A percentile compares a stretch with the other conserved stretches of the same genome.
Conservation (phyloP, 768 basidiomycete species). For the Chalciporus pseudorubinellus region DNA sequence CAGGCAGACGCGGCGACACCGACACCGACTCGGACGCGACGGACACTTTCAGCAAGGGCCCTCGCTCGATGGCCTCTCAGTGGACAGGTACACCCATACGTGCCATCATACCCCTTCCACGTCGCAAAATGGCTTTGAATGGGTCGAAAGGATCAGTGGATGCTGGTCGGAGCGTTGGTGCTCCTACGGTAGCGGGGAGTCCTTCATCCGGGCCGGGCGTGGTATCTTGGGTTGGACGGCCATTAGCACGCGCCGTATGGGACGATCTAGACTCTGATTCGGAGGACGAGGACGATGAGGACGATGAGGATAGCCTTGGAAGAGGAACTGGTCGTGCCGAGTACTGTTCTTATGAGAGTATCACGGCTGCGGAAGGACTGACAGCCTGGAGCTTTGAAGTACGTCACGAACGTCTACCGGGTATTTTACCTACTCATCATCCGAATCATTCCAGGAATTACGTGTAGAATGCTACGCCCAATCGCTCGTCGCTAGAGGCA, state of each 20-base stretch:
- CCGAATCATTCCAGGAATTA: conserved; percentile 17
- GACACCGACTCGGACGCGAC: background rate
- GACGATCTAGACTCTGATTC: background rate
- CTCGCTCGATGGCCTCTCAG: background rate
- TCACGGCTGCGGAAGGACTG: conserved; percentile 25
- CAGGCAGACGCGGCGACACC: too few species aligned
- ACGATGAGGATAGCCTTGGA: background rate
- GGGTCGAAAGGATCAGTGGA: background rate
- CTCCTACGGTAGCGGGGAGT: background rate
- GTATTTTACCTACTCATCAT: background rate
- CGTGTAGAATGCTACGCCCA: conserved; percentile 33
- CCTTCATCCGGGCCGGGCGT: background rate
- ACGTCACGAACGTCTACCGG: background rate
- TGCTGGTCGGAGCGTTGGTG: background rate
- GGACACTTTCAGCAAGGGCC: background rate
- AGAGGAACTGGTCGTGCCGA: background rate
- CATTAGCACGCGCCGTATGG: background rate
- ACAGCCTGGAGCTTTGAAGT: conserved; percentile 30
- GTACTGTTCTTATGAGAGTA: conserved; percentile 25
- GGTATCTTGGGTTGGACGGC: background rate
- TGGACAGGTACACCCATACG: conserved; percentile 25
- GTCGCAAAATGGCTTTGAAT: conserved; percentile 1
- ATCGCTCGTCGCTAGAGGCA: conserved; percentile 25
- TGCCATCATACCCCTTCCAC: conserved; percentile 21
- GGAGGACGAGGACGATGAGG: background rate